A percentile compares a stretch with the other conserved stretches of the same genome.
These are phyloP conservation scores for Aureobasidium sp. DNA, from an alignment of 2,329 filamentous ascomycete genomes.

Conservation along the genomic window DNA sequence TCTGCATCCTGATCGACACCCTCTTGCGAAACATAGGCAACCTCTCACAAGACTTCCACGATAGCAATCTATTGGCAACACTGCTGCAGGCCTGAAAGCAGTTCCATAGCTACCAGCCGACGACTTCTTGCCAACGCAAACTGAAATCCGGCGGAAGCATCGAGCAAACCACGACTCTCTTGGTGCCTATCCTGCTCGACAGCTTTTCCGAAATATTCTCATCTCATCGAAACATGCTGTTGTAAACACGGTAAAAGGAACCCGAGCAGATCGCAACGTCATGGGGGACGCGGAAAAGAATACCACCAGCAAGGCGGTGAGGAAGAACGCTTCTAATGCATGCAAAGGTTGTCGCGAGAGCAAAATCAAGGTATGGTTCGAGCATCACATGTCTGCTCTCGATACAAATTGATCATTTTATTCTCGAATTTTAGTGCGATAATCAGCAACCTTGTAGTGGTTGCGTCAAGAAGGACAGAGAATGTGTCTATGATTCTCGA, in stretches of 20 bases:
- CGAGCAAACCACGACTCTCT: neutral
- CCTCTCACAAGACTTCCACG: too few relatives aligned
- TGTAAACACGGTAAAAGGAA: neutral
- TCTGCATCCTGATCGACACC: neutral
- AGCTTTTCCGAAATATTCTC: neutral
- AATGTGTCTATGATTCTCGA: conserved; percentile 20
- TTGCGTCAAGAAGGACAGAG: conserved; percentile 19
- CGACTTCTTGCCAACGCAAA: neutral
- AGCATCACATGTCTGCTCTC: neutral
- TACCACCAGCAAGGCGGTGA: neutral
- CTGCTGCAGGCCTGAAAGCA: neutral
- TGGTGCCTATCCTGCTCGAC: neutral
- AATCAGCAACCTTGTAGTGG: conserved; percentile 15
- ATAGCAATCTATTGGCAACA: neutral
- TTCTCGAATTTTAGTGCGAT: conserved; percentile 13
- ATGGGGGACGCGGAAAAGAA: neutral
- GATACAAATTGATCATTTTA: neutral
- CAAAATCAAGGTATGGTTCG: conserved; percentile 14
- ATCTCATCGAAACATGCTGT: neutral
- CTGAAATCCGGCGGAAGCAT: neutral
- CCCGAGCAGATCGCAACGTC: neutral
- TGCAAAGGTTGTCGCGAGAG: conserved; percentile 16
- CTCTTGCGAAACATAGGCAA: neutral
- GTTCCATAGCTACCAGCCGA: neutral
- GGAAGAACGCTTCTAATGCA: conserved; percentile 16